Percentiles rank a stretch among this genome's conserved stretches.
phyloP scores from a whole-genome alignment of 2,329 filamentous ascomycete genomes.

The Aspergillus aculeatinus region DNA sequence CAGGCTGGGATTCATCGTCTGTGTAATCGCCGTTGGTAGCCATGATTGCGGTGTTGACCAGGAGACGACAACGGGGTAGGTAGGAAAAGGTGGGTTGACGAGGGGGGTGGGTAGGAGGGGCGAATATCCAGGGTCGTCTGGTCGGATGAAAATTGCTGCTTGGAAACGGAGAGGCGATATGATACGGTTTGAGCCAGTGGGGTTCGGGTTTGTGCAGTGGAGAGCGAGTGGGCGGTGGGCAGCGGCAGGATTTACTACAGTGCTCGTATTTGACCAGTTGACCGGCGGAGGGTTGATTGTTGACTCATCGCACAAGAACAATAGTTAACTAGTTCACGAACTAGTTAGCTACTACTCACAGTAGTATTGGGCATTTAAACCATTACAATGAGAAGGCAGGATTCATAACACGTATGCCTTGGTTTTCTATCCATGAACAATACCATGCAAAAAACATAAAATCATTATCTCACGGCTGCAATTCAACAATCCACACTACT shows the following conservation, averaged over 20 bases:
- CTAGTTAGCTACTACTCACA: background rate
- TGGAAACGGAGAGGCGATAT: conserved; percentile 33
- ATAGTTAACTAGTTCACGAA: no score
- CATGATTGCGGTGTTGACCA: conserved; percentile 46
- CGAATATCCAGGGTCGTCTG: conserved; percentile 23
- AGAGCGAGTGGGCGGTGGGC: conserved; percentile 35
- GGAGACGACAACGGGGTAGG: conserved; percentile 8
- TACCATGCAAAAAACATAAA: background rate
- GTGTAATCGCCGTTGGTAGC: conserved; percentile 57
- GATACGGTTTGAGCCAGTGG: conserved; percentile 30
- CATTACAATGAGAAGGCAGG: background rate
- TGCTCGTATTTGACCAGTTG: background rate
- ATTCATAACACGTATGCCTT: background rate
- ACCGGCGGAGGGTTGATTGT: background rate
- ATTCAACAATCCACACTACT: background rate
- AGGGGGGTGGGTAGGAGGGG: conserved; percentile 10
- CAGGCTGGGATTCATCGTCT: conserved; percentile 55
- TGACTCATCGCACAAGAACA: conserved; percentile 3
- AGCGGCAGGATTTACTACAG: conserved; percentile 11
- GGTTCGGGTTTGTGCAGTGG: conserved; percentile 41
- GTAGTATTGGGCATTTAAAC: background rate
- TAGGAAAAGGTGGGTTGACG: conserved; percentile 3
- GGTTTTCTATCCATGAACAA: background rate
- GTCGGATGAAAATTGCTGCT: conserved; percentile 39
- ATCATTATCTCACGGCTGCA: conserved; percentile 11